phyloP scores from a whole-genome alignment of 78 protist genomes.

The Diacronema lutheri region DNA sequence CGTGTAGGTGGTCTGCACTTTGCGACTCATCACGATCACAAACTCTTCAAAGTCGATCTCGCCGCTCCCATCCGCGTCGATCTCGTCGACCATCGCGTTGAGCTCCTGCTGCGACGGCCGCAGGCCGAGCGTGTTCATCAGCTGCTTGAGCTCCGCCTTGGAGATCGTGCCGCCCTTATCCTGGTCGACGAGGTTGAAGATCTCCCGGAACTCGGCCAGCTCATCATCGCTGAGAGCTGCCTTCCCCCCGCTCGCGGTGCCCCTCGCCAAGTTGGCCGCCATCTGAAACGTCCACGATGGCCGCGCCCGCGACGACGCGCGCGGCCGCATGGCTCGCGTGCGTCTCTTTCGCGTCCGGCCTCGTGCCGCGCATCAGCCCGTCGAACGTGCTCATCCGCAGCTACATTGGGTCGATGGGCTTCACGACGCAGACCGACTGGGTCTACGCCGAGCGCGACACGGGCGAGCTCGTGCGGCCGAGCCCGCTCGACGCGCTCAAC shows the following conservation, averaged over 20 bases:
- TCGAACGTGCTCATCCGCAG: too few relatives aligned
- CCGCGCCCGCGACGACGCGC: too few relatives aligned
- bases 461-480: too few relatives aligned
- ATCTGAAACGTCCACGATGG: too few relatives aligned
- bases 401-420: too few relatives aligned
- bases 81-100: constrained; percentile 54
- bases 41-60: constrained; percentile 61
- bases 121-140: constrained; percentile 63
- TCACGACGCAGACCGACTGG: too few relatives aligned
- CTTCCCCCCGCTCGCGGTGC: background rate
- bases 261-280: too few relatives aligned
- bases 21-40: constrained; percentile 27
- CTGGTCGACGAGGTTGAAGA: constrained; percentile 61
- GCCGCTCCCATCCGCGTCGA: constrained; percentile 61
- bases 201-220: constrained; percentile 58
- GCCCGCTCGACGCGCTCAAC: too few relatives aligned
- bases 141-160: constrained; percentile 39
- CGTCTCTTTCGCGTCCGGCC: too few relatives aligned
- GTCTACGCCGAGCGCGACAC: too few relatives aligned
- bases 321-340: too few relatives aligned
- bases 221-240: constrained; percentile 47
- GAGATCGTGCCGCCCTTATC: constrained; percentile 59
- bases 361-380: background rate
- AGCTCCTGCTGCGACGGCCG: constrained; percentile 54
- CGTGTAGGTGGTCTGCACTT: constrained; percentile 42